Evolutionary conservation across 345 rosid species (phyloP).

Genomic region (Gossypium turneri): DNA sequence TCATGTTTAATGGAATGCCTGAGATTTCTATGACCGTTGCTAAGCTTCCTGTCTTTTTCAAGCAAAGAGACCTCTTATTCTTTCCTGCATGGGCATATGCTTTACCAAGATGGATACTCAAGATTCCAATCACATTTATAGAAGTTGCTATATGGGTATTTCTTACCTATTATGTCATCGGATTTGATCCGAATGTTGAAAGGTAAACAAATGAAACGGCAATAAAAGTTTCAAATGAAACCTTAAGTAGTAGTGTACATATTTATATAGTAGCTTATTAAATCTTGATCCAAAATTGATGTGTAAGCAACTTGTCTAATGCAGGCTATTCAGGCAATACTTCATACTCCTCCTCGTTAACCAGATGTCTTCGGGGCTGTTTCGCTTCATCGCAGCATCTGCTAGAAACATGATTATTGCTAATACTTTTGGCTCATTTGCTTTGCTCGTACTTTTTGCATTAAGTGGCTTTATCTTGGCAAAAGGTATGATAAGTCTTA

Average conservation of each 20-base stretch:
- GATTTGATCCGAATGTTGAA: constrained; percentile 62
- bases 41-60: constrained; percentile 84
- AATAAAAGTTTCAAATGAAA: not conserved
- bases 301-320: not conserved
- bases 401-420: constrained; percentile 65
- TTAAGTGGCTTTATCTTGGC: constrained; percentile 63
- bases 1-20: constrained; percentile 67
- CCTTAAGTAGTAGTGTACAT: not conserved
- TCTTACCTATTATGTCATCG: constrained; percentile 63
- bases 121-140: constrained; percentile 57
- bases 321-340: constrained; percentile 72
- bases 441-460: constrained; percentile 44
- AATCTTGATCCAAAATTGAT: not conserved
- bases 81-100: constrained; percentile 80
- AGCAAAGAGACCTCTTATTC: constrained; percentile 71
- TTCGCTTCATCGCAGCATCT: constrained; percentile 46
- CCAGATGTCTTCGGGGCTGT: constrained; percentile 65
- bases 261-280: not conserved
- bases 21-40: constrained; percentile 74
- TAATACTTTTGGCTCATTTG: constrained; percentile 57
- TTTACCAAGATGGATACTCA: constrained; percentile 75
- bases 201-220: constrained; percentile 36
- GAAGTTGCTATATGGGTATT: constrained; percentile 69
- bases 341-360: constrained; percentile 41
- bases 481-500: constrained; percentile 25